Base-by-base conservation (phyloP, 495 filamentous ascomycete species). In the Hyphodiscus hymeniophilus region DNA sequence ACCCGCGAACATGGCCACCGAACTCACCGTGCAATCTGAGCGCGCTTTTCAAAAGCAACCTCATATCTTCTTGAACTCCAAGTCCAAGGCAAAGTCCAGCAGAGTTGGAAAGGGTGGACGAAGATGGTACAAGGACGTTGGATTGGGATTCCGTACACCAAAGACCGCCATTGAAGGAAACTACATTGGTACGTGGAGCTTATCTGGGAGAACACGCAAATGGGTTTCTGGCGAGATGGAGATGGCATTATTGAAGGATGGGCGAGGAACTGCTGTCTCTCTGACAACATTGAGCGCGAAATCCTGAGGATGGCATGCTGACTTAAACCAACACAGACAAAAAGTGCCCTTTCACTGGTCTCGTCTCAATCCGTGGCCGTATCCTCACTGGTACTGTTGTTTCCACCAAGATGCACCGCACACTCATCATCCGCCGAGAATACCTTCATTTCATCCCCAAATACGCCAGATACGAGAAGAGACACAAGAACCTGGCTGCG, bases 91-190 rank as follows among this genome's bases (percentile, higher is more conserved):
- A 56, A 96, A 95, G 81, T 83, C 79, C 67, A 80, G 81, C 66
- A 82, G 82, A 66, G 70, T 75, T 58, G 89, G 87, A 64, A 90
- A 94, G 80, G 75, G 78, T 47, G 85, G 85, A 58, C 82, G 89
- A 63, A 82, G 92, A 89, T 99, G 89, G 89, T 97, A 89, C 73
- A 99, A 99, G 85, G 94, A 99, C 65, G 87, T 99, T 65, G 92
- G 92, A 67, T 75, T 99, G 69, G 92, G 92, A 60, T 97, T 99
- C 83, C 82, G 86, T 72, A 97, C 94, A 66, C 92, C 92, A 65
- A 89, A 87, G 81, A 85, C 77, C 60, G 92, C 92, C 63, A 97
- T 99, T 78, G 89, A 96, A 74, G 92, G 92, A 66, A 82, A 69
- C 68, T 99, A 96, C 77, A 99, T 99, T 70, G 91, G 91, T 97